Evolutionary conservation across 495 filamentous ascomycete genomes (phyloP).

Genomic region (Annulohypoxylon nitens): DNA sequence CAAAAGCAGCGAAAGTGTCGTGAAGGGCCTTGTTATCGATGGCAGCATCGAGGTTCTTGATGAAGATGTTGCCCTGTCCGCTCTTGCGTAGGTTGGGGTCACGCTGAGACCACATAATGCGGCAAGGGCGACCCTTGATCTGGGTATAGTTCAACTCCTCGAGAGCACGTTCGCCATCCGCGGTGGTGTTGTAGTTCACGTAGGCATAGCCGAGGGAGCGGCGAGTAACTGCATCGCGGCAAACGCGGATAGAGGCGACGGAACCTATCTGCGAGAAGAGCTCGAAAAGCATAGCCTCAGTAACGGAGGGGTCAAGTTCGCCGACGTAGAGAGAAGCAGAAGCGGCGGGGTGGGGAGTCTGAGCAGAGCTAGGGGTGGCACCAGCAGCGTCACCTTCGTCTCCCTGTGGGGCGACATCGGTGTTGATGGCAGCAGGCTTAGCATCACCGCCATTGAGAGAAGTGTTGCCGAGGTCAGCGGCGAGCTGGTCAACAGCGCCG

Average conservation of each 20-base stretch:
- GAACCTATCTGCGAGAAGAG: constrained; percentile 99
- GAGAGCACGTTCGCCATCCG: constrained; percentile 96
- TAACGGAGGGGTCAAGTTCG: constrained; percentile 96
- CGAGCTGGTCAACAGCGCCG: constrained; percentile 78
- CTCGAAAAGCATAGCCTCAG: constrained; percentile 99
- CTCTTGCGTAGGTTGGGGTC: constrained; percentile 99
- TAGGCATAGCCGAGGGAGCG: constrained; percentile 99
- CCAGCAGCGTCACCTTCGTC: constrained; percentile 70
- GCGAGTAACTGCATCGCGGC: constrained; percentile 98
- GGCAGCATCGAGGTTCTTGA: constrained; percentile 98
- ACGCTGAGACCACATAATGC: constrained; percentile 99
- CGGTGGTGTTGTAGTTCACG: constrained; percentile 99
- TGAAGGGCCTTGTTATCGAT: constrained; percentile 99
- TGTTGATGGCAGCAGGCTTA: constrained; percentile 73
- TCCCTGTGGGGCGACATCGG: constrained; percentile 67
- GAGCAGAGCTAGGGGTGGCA: constrained; percentile 78
- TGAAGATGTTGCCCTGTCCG: constrained; percentile 99
- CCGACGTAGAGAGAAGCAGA: constrained; percentile 99
- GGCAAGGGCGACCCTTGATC: constrained; percentile 98
- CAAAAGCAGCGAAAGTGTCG: constrained; percentile 99
- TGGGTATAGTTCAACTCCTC: constrained; percentile 99
- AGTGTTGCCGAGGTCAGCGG: constrained; percentile 71
- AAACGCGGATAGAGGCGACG: constrained; percentile 99
- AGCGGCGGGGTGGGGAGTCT: constrained; percentile 78
- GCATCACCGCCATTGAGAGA: constrained; percentile 72